Evolutionary conservation across 805 yeast genomes (phyloP), one percentile per base, ranked within the genome.

Genomic region (Maudiozyma bulderi): DNA sequence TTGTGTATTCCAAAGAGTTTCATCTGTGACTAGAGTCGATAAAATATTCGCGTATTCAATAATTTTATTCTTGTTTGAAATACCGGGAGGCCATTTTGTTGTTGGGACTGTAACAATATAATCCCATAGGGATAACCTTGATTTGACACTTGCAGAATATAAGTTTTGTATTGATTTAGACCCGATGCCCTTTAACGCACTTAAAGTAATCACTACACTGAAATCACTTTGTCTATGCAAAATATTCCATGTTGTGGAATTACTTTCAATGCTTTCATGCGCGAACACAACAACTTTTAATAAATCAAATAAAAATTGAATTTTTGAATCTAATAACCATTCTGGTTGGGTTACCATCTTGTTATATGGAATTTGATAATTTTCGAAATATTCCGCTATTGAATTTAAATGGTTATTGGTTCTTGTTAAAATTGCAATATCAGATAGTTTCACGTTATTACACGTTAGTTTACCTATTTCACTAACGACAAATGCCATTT

Each of bases 391-490:
- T 15, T 63, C 65, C 31, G 65, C 65, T 0, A 78, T 59, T 0
- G 62, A 53, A 10, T 71, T 69, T 7, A 81, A 58, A 45, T 77
- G 79, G 13, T 62, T 62, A 56, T 83, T 82, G 0, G 83, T 71
- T 46, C 77, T 66, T 0, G 80, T 68, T 32, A 83, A 57, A 3
- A 83, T 62, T 0, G 78, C 75, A 57, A 82, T 71, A 58, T 83
- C 68, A 10, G 62, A 56, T n/a, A 65, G 55, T 45, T 53, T 53
- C 5, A 44, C 66, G 4, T 62, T 53, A 20, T 57, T 49, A 20
- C 60, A 55, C 1, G 58, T 57, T 15, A 61, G 43, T 45, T 57
- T 55, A 9, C 51, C 43, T 10, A 64, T 58, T 50, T 64, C 54
- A 11, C 54, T 53, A 1, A 52, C 44, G 2, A 65, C 31, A 47